Evolutionary conservation across 129 eudicot species (phyloP).

Genomic region (Gnaphalium uliginosum): DNA sequence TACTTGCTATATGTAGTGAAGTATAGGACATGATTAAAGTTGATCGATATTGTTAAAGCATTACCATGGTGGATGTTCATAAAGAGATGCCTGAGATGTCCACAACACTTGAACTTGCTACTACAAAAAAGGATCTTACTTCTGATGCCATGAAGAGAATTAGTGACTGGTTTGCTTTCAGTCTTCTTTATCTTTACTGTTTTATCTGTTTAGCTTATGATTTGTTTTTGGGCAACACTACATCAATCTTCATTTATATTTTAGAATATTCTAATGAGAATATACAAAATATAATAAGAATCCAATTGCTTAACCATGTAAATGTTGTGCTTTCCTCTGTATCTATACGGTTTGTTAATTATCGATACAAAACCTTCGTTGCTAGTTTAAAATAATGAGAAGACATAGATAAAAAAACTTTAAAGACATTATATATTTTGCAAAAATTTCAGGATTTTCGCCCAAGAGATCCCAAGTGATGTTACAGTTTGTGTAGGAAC

Average conservation of each 20-base stretch:
- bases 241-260: not conserved
- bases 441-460: slow-evolving; percentile 62
- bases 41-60: slow-evolving; percentile 25
- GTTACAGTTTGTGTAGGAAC: slow-evolving; percentile 58
- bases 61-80: slow-evolving; percentile 52
- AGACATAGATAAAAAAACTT: not conserved
- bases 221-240: not conserved
- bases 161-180: slow-evolving; percentile 71
- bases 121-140: slow-evolving; percentile 55
- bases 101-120: slow-evolving; percentile 35
- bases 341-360: not conserved
- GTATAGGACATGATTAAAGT: slow-evolving; percentile 9
- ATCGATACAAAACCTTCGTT: not conserved
- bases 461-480: slow-evolving; percentile 88
- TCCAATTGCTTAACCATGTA: not conserved
- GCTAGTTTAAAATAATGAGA: not conserved
- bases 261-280: not conserved
- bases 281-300: not conserved
- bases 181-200: slow-evolving; percentile 4
- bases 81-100: slow-evolving; percentile 35
- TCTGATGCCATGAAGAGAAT: slow-evolving; percentile 86
- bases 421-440: not conserved
- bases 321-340: not conserved
- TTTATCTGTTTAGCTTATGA: not conserved
- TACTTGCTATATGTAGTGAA: not conserved